Percentiles rank a stretch among this genome's conserved stretches.
Evolutionary conservation across 1,284 basidiomycete genomes (phyloP).

Genomic region (Cutaneotrichosporon daszewskae): DNA sequence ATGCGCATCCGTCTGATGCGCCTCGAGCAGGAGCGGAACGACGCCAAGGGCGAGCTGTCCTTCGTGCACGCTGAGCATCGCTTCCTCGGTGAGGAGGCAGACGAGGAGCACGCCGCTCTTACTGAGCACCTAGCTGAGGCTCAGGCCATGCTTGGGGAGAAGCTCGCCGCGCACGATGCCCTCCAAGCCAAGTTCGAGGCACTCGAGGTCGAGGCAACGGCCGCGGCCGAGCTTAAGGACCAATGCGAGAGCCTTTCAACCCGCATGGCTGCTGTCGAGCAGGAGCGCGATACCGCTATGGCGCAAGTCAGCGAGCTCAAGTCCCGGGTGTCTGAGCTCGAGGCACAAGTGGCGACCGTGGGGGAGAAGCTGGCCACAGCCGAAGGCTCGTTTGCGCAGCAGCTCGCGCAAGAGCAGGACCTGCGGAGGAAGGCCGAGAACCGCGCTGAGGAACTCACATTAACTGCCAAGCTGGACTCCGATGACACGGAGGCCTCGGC

Average conservation of each 20-base stretch:
- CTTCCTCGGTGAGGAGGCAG: not conserved
- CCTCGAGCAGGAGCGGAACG: conserved; percentile 15
- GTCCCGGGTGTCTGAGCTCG: not conserved
- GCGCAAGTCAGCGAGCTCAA: conserved; percentile 2
- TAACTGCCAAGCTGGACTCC: not conserved
- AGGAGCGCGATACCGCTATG: conserved; percentile 2
- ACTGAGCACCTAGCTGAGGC: not conserved
- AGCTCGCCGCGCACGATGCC: too few relatives aligned
- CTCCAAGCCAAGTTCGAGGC: not conserved
- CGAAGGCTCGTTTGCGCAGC: not conserved
- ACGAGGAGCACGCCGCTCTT: not conserved
- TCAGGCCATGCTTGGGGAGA: not conserved
- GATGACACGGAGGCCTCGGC: not conserved
- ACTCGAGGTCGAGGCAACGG: not conserved
- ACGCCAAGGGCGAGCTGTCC: conserved; percentile 5
- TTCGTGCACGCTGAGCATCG: conserved; percentile 9
- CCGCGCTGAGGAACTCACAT: not conserved
- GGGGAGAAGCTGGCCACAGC: not conserved
- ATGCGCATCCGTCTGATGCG: too few relatives aligned
- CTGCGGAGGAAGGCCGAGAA: conserved; percentile 3
- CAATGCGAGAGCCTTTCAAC: not conserved
- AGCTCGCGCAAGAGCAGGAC: conserved; percentile 1
- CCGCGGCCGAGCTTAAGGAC: not conserved
- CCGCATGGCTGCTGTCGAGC: conserved; percentile 1
- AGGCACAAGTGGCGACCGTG: not conserved